Conservation (phyloP, 2,329 filamentous ascomycete species). For the Aureobasidium lini region DNA sequence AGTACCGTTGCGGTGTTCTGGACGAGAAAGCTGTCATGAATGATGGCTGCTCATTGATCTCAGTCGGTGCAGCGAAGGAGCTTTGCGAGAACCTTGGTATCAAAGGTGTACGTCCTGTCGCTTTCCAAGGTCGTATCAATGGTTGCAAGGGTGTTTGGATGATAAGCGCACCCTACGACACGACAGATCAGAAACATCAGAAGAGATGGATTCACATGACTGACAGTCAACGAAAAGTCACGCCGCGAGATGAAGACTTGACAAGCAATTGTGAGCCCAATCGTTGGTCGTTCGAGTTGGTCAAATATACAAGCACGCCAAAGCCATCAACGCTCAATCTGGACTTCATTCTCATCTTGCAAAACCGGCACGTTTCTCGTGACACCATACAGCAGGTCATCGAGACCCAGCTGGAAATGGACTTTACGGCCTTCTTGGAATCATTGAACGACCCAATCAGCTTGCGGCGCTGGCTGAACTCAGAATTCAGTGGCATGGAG, state of each 20-base stretch:
- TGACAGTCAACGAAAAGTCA: conserved; percentile 63
- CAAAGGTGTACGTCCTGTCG: conserved; percentile 48
- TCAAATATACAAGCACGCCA: conserved; percentile 40
- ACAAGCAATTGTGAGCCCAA: conserved; percentile 37
- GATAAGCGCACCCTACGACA: conserved; percentile 45
- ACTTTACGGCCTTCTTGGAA: conserved; percentile 46
- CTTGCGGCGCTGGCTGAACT: conserved; percentile 49
- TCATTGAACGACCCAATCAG: conserved; percentile 44
- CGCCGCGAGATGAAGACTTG: conserved; percentile 37
- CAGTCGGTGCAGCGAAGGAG: conserved; percentile 47
- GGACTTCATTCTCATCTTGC: conserved; percentile 61
- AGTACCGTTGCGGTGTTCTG: neutral
- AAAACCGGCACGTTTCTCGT: conserved; percentile 48
- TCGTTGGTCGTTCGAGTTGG: conserved; percentile 60
- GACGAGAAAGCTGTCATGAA: conserved; percentile 32
- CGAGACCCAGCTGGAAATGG: conserved; percentile 40
- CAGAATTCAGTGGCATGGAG: conserved; percentile 36
- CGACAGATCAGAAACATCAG: conserved; percentile 33
- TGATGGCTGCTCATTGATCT: conserved; percentile 57
- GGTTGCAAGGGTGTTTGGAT: conserved; percentile 73
- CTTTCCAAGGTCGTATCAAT: conserved; percentile 62
- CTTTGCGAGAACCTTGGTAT: conserved; percentile 48
- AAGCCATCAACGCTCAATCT: conserved; percentile 53
- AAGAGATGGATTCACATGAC: conserved; percentile 57
- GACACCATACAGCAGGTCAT: conserved; percentile 45